phyloP scores from a whole-genome alignment of 768 basidiomycete species.

The Xanthoconium stramineum region DNA sequence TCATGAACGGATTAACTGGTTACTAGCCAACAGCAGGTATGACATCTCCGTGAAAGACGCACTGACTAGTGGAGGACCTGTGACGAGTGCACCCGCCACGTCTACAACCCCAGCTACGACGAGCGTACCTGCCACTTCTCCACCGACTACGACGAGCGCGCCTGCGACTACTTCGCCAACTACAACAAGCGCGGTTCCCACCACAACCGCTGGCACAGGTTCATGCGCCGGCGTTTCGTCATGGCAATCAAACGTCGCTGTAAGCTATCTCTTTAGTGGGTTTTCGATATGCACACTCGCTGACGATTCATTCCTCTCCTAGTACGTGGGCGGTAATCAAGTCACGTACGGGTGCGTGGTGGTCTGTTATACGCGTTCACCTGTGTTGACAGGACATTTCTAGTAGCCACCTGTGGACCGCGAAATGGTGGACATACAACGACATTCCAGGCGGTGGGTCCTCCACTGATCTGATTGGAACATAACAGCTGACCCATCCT shows the following conservation, averaged over 20 bases:
- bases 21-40: conserved; percentile 51
- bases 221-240: conserved; percentile 42
- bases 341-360: conserved; percentile 41
- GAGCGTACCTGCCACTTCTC: conserved; percentile 1
- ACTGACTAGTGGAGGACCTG: conserved; percentile 35
- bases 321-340: conserved; percentile 46
- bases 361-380: no score
- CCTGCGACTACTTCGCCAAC: conserved; percentile 2
- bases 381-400: background rate
- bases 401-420: conserved; percentile 50
- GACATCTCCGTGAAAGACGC: conserved; percentile 60
- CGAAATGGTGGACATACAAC: conserved; percentile 45
- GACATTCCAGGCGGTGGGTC: conserved; percentile 36
- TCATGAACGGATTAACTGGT: background rate
- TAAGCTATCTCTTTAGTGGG: conserved; percentile 21
- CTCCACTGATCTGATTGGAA: background rate
- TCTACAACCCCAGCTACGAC: conserved; percentile 16
- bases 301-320: background rate
- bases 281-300: background rate
- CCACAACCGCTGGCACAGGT: conserved; percentile 12
- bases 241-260: conserved; percentile 41
- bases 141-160: conserved; percentile 6
- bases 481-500: background rate
- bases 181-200: conserved; percentile 3
- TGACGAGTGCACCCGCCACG: conserved; percentile 10